Base-by-base conservation (phyloP, 306 rosid genomes). In the Mimosa pudica region DNA sequence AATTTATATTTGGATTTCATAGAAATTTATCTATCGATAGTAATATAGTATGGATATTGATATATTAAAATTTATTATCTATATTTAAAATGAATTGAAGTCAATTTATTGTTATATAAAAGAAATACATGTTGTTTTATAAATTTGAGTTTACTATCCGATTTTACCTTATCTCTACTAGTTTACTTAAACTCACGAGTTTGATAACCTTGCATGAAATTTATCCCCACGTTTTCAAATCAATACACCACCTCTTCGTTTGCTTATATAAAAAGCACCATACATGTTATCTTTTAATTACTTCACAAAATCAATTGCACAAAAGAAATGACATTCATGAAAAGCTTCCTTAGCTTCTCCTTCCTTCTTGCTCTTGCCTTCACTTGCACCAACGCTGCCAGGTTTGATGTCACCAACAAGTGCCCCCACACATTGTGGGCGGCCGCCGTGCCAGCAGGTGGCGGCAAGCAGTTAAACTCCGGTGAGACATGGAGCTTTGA, bases 371-470 rank as follows among this genome's bases (percentile, higher is more conserved):
- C 83, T 46, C 6, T 78, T 18, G 78, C 45, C 73, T 48, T 75
- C 7, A 60, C 75, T 6, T 18, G 71, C 13, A 38, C 87, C 1
- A 70, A 47, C 20, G 89, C 85, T 0, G 87, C 84, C 41, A 75
- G 5, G 5, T 86, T 90, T 71, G 54, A 76, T 14, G 67, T 93
- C 67, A 84, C 79, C 8, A 93, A 93, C 80, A 72, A 73, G 2
- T 91, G 97, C 73, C 60, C 60, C 57, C 83, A 73, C 85, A 79
- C 93, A 2, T 84, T 91, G 7, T 91, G 98, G 98, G 89, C 89
- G 0, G 89, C 79, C 3, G 90, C 90, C 3, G 69, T 77, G 14
- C 85, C 30, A 24, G 30, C 82, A 0, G 92, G 89, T 0, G 92
- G 97, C 0, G 97, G 97, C 20, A 68, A 0, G 14, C 81, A 61